Conservation (phyloP, 345 rosid species). For the Euclidium syriacum region DNA sequence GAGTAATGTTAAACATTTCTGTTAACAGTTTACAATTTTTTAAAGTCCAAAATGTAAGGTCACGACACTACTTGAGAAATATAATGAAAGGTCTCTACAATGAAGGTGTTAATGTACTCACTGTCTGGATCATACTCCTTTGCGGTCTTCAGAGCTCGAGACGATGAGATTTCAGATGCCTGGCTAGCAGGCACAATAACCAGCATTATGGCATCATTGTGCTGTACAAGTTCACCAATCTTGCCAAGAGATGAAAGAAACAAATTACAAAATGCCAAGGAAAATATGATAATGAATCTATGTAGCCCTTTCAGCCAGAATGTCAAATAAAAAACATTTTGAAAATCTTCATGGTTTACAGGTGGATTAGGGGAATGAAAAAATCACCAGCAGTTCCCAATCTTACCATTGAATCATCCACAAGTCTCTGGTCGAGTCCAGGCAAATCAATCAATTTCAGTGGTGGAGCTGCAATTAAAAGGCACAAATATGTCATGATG, state of each 20-base stretch:
- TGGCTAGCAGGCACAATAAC: slow-evolving; percentile 86
- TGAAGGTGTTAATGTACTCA: slow-evolving; percentile 31
- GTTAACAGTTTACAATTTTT: background rate
- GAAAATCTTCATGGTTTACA: background rate
- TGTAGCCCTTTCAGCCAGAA: slow-evolving; percentile 8
- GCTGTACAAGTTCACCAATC: slow-evolving; percentile 78
- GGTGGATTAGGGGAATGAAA: slow-evolving; percentile 1
- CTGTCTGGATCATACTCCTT: slow-evolving; percentile 90
- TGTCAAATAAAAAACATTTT: background rate
- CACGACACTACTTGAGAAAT: slow-evolving; percentile 1
- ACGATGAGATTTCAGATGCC: slow-evolving; percentile 86
- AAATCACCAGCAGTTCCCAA: slow-evolving; percentile 5
- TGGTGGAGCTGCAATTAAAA: slow-evolving; percentile 70
- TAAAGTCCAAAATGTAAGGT: background rate
- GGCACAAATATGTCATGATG: slow-evolving; percentile 11
- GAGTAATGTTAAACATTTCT: background rate
- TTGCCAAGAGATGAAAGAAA: slow-evolving; percentile 13
- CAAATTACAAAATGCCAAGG: background rate
- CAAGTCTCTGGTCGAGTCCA: slow-evolving; percentile 85
- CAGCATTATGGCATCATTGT: slow-evolving; percentile 87
- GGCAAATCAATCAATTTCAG: slow-evolving; percentile 88
- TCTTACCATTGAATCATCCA: slow-evolving; percentile 88
- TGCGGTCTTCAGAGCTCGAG: slow-evolving; percentile 77
- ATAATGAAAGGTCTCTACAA: background rate
- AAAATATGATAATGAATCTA: slow-evolving; percentile 3